Evolutionary conservation across 73 alveolate genomes (phyloP).

Genomic region (Paramecium caudatum): DNA sequence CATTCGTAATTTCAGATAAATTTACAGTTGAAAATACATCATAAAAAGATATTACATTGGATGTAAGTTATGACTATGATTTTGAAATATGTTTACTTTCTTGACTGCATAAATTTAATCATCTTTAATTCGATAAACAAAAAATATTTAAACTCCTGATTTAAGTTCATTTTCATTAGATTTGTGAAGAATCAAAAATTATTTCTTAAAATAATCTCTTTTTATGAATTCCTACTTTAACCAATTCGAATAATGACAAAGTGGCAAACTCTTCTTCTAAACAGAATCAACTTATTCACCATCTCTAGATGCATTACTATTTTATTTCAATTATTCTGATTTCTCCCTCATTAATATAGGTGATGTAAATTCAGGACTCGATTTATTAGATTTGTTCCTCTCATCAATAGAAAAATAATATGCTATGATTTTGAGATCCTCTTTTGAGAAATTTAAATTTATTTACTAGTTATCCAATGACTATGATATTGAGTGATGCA

Average conservation of each 20-base stretch:
- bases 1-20: constrained; percentile 35
- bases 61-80: constrained; percentile 37
- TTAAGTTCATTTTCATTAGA: constrained; percentile 58
- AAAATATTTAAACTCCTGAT: constrained; percentile 42
- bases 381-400: neutral
- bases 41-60: constrained; percentile 6
- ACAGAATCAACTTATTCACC: neutral
- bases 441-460: constrained; percentile 30
- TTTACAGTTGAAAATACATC: constrained; percentile 65
- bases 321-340: constrained; percentile 33
- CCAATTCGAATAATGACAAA: constrained; percentile 45
- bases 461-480: neutral
- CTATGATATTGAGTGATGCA: constrained; percentile 1
- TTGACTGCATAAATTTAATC: constrained; percentile 62
- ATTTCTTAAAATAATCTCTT: constrained; percentile 44
- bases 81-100: neutral
- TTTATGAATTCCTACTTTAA: constrained; percentile 43
- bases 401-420: constrained; percentile 33
- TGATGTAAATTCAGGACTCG: constrained; percentile 23
- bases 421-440: constrained; percentile 35
- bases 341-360: neutral
- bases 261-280: neutral
- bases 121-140: constrained; percentile 46
- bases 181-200: constrained; percentile 13
- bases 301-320: constrained; percentile 3